Conservation (phyloP, 352 stramenopile genomes). For the Globisporangium emineosum region DNA sequence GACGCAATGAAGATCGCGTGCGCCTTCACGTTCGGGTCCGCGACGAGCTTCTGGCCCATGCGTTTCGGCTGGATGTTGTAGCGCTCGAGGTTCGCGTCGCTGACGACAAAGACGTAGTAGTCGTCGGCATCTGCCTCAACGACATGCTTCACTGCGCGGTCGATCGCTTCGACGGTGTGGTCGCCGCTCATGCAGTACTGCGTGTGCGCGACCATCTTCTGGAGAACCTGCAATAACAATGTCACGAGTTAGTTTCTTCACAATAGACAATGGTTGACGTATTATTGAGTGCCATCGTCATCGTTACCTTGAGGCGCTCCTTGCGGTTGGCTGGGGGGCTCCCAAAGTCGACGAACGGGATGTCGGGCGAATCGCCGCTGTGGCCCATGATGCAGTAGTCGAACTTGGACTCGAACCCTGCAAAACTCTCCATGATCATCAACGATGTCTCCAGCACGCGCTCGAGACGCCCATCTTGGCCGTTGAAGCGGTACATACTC, state of each 20-base stretch:
- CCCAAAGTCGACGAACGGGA: conserved; percentile 90
- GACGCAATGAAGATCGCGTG: conserved; percentile 85
- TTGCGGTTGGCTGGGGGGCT: conserved; percentile 81
- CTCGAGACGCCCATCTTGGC: conserved; percentile 89
- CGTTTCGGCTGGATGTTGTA: conserved; percentile 82
- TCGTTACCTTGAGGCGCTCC: conserved; percentile 65
- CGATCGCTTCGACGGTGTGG: conserved; percentile 92
- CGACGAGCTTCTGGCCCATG: conserved; percentile 50
- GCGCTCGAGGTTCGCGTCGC: conserved; percentile 93
- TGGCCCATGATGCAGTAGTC: conserved; percentile 93
- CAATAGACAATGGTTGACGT: not conserved
- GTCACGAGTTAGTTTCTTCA: too few relatives aligned
- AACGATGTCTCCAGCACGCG: conserved; percentile 91
- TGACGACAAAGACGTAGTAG: conserved; percentile 92
- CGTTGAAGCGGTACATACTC: conserved; percentile 94
- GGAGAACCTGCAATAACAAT: conserved; percentile 84
- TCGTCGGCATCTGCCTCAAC: conserved; percentile 63
- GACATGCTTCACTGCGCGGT: conserved; percentile 70
- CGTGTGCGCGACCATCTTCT: conserved; percentile 93
- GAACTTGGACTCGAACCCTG: conserved; percentile 87
- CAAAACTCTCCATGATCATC: conserved; percentile 96
- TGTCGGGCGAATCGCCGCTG: conserved; percentile 84
- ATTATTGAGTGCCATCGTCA: not conserved
- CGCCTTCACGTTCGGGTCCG: conserved; percentile 56
- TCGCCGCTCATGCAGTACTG: conserved; percentile 94